Evolutionary conservation across 225 moss, liverwort and hornwort genomes (phyloP).

Genomic region (Bryoerythrophyllum caledonicum): DNA sequence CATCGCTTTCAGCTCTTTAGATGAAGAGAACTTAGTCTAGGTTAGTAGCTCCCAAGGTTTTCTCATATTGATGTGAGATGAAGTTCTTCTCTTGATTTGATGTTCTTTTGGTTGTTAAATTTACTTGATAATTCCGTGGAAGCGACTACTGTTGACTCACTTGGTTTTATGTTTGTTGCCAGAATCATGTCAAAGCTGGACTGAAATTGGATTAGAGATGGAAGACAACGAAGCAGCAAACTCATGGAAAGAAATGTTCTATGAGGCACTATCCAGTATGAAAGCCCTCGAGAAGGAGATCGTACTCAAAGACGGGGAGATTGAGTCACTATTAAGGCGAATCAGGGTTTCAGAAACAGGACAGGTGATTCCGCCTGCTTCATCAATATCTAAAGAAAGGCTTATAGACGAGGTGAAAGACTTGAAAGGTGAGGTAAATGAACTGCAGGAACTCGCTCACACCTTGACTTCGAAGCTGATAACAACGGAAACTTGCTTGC

Average conservation of each 20-base stretch:
- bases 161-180: conserved; percentile 15
- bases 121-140: conserved; percentile 8
- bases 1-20: conserved; percentile 7
- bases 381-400: conserved; percentile 7
- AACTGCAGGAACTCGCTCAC: conserved; percentile 18
- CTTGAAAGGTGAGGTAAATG: conserved; percentile 32
- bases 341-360: conserved; percentile 32
- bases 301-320: conserved; percentile 35
- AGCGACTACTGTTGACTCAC: not conserved
- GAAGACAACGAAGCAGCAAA: conserved; percentile 31
- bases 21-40: not conserved
- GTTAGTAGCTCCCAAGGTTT: not conserved
- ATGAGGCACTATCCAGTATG: conserved; percentile 46
- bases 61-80: conserved; percentile 3
- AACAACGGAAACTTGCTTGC: conserved; percentile 32
- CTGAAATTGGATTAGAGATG: conserved; percentile 30
- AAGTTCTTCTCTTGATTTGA: not conserved
- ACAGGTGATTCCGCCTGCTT: conserved; percentile 28
- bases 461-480: conserved; percentile 36
- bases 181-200: conserved; percentile 7
- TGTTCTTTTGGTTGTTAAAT: not conserved
- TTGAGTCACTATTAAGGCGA: conserved; percentile 21
- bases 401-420: conserved; percentile 28
- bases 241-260: conserved; percentile 62
- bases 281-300: conserved; percentile 56